Conservation (phyloP, 345 rosid species). For the Garcia nutans region DNA sequence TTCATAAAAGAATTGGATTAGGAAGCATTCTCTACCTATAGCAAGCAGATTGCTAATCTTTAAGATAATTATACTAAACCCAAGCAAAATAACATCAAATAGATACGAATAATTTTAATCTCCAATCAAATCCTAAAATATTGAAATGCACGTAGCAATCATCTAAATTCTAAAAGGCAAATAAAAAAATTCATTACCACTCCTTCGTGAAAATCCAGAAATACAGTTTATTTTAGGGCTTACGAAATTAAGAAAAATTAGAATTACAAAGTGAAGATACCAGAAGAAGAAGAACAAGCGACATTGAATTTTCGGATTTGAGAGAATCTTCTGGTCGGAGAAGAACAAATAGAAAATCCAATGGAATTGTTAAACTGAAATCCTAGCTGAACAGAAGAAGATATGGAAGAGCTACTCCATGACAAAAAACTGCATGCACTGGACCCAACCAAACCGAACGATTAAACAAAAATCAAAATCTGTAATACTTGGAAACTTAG, state of each 20-base stretch:
- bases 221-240: background rate
- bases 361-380: slow-evolving; percentile 34
- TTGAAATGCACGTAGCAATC: background rate
- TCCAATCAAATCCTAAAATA: background rate
- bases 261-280: slow-evolving; percentile 19
- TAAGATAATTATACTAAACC: background rate
- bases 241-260: slow-evolving; percentile 2
- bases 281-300: slow-evolving; percentile 43
- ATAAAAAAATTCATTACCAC: too few relatives aligned
- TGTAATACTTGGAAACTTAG: background rate
- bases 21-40: background rate
- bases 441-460: background rate
- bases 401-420: slow-evolving; percentile 36
- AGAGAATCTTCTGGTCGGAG: slow-evolving; percentile 26
- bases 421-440: slow-evolving; percentile 45
- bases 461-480: background rate
- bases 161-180: background rate
- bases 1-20: background rate
- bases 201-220: too few relatives aligned
- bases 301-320: slow-evolving; percentile 26
- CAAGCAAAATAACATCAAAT: background rate
- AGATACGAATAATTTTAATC: background rate
- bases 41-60: background rate
- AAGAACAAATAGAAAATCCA: slow-evolving; percentile 31
- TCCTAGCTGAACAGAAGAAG: slow-evolving; percentile 35